These are phyloP conservation scores for Sanguinoderma infundibulare DNA, from an alignment of 1,284 basidiomycete species.

Conservation along the genomic window DNA sequence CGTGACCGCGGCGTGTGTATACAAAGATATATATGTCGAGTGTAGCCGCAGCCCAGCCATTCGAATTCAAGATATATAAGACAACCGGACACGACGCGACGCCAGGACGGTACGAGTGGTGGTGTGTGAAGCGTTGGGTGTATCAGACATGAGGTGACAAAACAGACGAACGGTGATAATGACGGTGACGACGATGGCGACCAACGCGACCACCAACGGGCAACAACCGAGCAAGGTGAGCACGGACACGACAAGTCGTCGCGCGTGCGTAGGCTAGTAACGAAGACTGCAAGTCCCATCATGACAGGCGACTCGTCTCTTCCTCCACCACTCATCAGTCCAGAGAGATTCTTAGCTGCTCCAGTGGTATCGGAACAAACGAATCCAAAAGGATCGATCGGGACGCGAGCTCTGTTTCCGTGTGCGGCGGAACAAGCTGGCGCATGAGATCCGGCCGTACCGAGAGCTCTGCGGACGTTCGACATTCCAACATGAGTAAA, in stretches of 20 bases:
- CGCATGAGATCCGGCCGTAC: constrained; percentile 94
- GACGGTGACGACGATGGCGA: not conserved
- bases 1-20: not conserved
- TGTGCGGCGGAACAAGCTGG: constrained; percentile 89
- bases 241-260: not conserved
- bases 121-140: constrained; percentile 2
- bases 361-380: constrained; percentile 94
- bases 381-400: constrained; percentile 89
- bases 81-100: constrained; percentile 14
- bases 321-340: constrained; percentile 56
- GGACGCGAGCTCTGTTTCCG: constrained; percentile 86
- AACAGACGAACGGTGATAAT: not conserved
- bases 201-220: constrained; percentile 8
- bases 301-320: constrained; percentile 9
- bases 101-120: constrained; percentile 16
- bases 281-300: constrained; percentile 23
- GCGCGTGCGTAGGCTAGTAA: not conserved
- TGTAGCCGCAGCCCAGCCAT: constrained; percentile 20
- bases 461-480: constrained; percentile 77
- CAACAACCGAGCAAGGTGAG: constrained; percentile 1
- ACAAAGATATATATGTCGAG: not conserved
- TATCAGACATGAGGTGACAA: constrained; percentile 13
- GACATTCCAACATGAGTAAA: constrained; percentile 1
- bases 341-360: constrained; percentile 89
- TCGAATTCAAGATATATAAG: constrained; percentile 34